Base-by-base conservation (phyloP, 2,329 filamentous ascomycete genomes). In the Gliomastix tumulicola region DNA sequence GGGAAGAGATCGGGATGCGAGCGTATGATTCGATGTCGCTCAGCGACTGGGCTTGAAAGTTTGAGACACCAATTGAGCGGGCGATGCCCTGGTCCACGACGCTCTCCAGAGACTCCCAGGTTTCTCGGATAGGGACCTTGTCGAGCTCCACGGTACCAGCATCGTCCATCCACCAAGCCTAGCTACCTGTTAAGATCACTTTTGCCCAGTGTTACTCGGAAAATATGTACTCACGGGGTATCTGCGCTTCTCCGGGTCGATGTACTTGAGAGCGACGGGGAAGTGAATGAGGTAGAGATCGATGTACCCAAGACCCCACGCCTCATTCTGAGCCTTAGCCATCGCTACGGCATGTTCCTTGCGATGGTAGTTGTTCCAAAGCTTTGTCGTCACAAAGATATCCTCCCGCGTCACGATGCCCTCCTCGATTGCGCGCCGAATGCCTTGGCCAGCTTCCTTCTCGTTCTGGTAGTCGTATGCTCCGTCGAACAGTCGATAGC, bases 341-440 rank as follows among this genome's bases (percentile, higher is more conserved):
- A 89, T 87, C 32, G 76, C 76, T 56, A 81, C 74, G 37, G 88
- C 85, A 48, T 77, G 74, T 46, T 88, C 80, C 46, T 70, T 73
- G 51, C 88, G 80, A 69, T 94, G 85, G 74, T 89, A 92, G 52
- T 80, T 80, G 68, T 88, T 88, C 87, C 87, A 94, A 35, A 94
- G 80, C 71, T 94, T 94, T 59, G 82, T 86, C 44, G 88, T 84
- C 55, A 94, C 76, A 73, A 94, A 94, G 54, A 94, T 80, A 21
- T 94, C 86, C 60, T 84, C 79, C 40, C 85, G 60, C 35, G 80
- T 78, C 10, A 85, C 68, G 32, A 80, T 70, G 21, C 74, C 74
- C 42, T 79, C 68, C 7, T 53, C 51, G 47, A 74, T 71, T 32
- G 69, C 71, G 30, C 59, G 71, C 46, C 68, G 73, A 50, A 85